Evolutionary conservation across 2,329 filamentous ascomycete species (phyloP), one percentile per base, ranked within the genome.

Genomic region (Sclerotinia glacialis): DNA sequence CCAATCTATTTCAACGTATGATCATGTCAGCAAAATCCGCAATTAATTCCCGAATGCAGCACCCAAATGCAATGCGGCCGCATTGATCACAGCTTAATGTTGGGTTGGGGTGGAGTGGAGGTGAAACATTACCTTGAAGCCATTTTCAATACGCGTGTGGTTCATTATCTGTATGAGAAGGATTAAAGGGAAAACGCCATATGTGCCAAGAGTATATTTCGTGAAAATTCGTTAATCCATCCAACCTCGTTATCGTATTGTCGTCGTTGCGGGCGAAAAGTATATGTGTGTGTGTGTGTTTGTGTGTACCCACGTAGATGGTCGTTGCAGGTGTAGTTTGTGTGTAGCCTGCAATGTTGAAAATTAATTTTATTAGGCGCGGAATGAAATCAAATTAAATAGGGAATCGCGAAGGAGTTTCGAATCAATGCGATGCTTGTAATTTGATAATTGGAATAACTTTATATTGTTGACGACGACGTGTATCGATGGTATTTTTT

Each of bases 1-100:
- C 91, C 75, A 94, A 86, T 85, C 91, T 92, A 75, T 67, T 8
- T 66, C 70, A 66, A 72, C 44, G 70, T 71, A 65, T 70, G 64
- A 68, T 73, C 67, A 74, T 47, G 72, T 69, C 66, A 67, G 37
- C n/a, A 65, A 26, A 46, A n/a, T 42, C 42, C 37, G 54, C 26
- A n/a, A 52, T 46, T 42, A 49, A 60, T 54, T 47, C 31, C 62
- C 42, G 44, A 49, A 49, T 46, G 52, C 42, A 49, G 7, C 44
- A 37, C 16, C 12, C 11, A 49, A 60, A 37, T 49, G 58, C 26
- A 55, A 64, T 23, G 55, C 34, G 34, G 49, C 61, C 42, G 62
- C 64, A 65, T 59, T 52, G 47, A 26, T 50, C 31, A 63, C 52
- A 64, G 7, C 26, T 37, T 37, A 23, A 55, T 31, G 40, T 58